Evolutionary conservation across 177 flowering plant genomes (phyloP).

Genomic region (Vitis hybrid): DNA sequence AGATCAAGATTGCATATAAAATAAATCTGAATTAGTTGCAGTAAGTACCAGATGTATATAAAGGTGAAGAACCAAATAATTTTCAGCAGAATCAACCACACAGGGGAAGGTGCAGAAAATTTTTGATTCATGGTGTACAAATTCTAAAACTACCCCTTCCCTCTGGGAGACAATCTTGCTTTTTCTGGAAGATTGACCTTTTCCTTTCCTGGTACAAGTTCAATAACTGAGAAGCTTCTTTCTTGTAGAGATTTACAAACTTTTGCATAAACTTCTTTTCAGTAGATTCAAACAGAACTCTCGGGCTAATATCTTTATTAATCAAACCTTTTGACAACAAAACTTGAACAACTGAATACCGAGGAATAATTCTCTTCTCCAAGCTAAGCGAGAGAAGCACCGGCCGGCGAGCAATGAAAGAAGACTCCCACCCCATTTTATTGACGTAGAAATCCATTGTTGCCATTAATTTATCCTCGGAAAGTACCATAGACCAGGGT

Average conservation of each 20-base stretch:
- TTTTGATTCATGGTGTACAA: too few species aligned
- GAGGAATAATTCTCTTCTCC: slow-evolving; percentile 19
- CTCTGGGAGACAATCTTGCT: too few species aligned
- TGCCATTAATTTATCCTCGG: slow-evolving; percentile 16
- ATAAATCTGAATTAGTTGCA: too few species aligned
- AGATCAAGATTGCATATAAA: too few species aligned
- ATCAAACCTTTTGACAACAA: slow-evolving; percentile 17
- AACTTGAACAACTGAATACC: slow-evolving; percentile 9
- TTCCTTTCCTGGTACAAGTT: too few species aligned
- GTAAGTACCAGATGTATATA: too few species aligned
- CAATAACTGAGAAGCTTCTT: too few species aligned
- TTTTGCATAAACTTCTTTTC: slow-evolving; percentile 10
- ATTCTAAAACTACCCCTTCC: too few species aligned
- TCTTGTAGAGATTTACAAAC: not conserved
- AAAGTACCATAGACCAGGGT: slow-evolving; percentile 10
- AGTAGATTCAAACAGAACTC: not conserved
- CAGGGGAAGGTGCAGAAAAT: too few species aligned
- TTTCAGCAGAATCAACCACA: too few species aligned
- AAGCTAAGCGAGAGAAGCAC: slow-evolving; percentile 2
- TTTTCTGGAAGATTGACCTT: too few species aligned
- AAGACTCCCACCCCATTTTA: slow-evolving; percentile 10
- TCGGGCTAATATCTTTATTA: not conserved
- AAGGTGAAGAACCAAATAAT: too few species aligned
- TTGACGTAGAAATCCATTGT: slow-evolving; percentile 18
- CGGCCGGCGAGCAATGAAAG: not conserved